Base-by-base conservation (phyloP, 805 yeast species). In the Spencermartinsiella europaea region DNA sequence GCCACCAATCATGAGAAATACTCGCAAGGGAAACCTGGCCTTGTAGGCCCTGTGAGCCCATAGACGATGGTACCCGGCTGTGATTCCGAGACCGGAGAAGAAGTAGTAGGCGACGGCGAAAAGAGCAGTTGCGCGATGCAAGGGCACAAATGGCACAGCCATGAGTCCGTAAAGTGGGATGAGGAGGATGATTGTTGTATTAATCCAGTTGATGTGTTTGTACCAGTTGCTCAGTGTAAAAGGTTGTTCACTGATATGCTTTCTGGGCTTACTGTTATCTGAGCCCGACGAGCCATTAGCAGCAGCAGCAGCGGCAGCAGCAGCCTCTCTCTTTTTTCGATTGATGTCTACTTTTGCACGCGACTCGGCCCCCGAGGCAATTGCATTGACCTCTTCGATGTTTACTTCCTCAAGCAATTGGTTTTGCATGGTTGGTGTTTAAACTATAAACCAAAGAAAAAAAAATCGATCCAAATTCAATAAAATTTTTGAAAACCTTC, bases 41-140 rank as follows among this genome's bases (percentile, higher is more conserved):
- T 66, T 65, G 61, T 79, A 78, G 4, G 84, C 60, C 35, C 80
- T 70, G 61, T 81, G 87, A 1, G 95, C 74, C 74, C 76, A 86
- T 49, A 82, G 74, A 40, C 95, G 72, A 62, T 87, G 96, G 67
- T 88, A 87, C 2, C 95, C 86, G 14, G 88, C 85, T 40, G 90
- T 85, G 58, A 87, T 79, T 34, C 88, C 79, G n/a, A 85, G 55
- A 21, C 87, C 81, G 12, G 87, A 76, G 48, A 78, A 58, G 17
- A 71, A 55, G 63, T 85, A 87, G 60, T 81, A 74, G 41, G 71
- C 52, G 12, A 80, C 44, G 1, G 80, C 73, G 59, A 83, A 76
- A 16, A 70, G 56, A 2, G 79, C 55, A 2, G 95, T 83, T 58
- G 71, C 72, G 45, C 50, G 35, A 40, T 67, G 66, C 34, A 83